Base-by-base conservation (phyloP, 345 rosid genomes). In the Hevea brasiliensis region DNA sequence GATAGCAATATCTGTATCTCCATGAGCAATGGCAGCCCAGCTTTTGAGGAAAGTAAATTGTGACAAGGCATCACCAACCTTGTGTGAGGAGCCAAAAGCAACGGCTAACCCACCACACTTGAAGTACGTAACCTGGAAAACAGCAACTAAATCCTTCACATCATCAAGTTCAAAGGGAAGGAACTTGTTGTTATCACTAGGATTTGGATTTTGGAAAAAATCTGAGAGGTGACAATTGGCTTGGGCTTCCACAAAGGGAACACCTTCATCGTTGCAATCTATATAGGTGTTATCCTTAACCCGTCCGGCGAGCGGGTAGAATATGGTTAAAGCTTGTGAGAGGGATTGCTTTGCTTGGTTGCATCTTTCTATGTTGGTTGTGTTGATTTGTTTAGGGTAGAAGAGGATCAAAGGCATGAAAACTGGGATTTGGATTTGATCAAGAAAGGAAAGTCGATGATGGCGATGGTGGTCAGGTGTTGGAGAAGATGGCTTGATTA, bases 401-500 rank as follows among this genome's bases (percentile, higher is more conserved):
- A 72, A 80, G 42, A 76, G 67, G 40, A 76, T 35, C 3, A 72
- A 57, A 44, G 80, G 80, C 74, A 72, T 62, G 55, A 23, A 76
- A 27, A 80, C 32, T 47, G 77, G 72, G 41, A 67, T 41, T 13
- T 79, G 50, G 17, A 76, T 8, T 68, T 80, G 80, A 65, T 80
- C 80, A 45, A 76, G 57, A n/a, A 77, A 77, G 9, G 81, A 73
- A 70, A 81, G 79, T 23, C 35, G 58, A 65, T 72, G 64, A 42
- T 58, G 73, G 61, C 74, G 81, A 53, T 80, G 84, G 53, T 80
- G 68, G 23, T 41, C 42, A 23, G 80, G 82, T 66, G 67, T 62
- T 18, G 67, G 67, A 45, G 68, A 65, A 11, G 54, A 65, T 65
- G 68, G 68, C 17, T 65, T 73, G 76, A 84, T 80, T 57, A 50